Conservation (phyloP, 495 filamentous ascomycete genomes). For the Hypoxylon crocopeplum region DNA sequence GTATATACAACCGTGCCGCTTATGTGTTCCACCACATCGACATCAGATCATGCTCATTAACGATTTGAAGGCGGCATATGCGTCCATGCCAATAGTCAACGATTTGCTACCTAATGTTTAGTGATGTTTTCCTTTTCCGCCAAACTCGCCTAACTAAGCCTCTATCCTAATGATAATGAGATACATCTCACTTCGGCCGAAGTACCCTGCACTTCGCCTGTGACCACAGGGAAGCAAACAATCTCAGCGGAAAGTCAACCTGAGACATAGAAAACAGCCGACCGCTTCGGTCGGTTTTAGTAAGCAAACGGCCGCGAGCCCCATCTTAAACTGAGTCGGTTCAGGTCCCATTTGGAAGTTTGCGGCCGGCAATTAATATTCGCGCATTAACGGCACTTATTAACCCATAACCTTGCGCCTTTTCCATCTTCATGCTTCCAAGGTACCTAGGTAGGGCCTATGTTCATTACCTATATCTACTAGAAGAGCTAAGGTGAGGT, state of each 20-base stretch:
- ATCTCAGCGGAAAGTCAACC: constrained; percentile 8
- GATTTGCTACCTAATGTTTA: constrained; percentile 5
- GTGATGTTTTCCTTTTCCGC: constrained; percentile 19
- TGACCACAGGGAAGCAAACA: constrained; percentile 11
- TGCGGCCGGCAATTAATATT: constrained; percentile 10
- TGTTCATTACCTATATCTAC: no score
- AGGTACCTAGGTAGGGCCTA: no score
- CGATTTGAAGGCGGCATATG: background rate
- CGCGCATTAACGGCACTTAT: no score
- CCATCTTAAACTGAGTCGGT: no score
- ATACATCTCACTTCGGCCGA: constrained; percentile 26
- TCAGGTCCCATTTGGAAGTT: constrained; percentile 23
- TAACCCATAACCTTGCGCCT: no score
- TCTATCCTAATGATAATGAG: background rate
- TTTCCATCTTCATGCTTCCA: no score
- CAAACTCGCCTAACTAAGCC: background rate
- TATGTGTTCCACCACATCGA: constrained; percentile 19
- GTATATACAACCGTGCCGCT: constrained; percentile 21
- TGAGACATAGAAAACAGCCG: constrained; percentile 31
- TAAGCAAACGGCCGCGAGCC: no score
- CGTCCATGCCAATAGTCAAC: no score
- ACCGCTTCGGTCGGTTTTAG: constrained; percentile 23
- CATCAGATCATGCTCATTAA: constrained; percentile 24
- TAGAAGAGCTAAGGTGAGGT: no score
- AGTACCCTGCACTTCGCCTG: constrained; percentile 33